Base-by-base conservation (phyloP, 345 rosid species). In the Corchorus capsularis region DNA sequence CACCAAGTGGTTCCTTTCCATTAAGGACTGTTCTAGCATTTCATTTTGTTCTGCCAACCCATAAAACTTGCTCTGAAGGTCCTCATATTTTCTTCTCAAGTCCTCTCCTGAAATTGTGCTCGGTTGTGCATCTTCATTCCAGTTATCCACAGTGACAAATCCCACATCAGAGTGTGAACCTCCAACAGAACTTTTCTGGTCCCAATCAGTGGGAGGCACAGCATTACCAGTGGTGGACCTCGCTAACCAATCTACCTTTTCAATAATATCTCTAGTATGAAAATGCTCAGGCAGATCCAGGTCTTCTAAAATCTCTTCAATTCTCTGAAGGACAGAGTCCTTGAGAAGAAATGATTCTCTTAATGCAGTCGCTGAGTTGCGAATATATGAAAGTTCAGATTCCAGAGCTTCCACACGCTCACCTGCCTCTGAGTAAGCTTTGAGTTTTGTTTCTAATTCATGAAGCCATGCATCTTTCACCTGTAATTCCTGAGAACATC, bases 321-420 rank as follows among this genome's bases (percentile, higher is more conserved):
- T 85, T 82, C 93, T 89, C 82, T 93, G 99, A 63, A 95, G 93
- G 76, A 95, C 84, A 19, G 99, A 95, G 82, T 95, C 99, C 85
- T 95, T 95, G 64, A 87, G 92, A 80, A 95, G 98, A 78, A 95
- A 95, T 17, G 98, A 95, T 83, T 95, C 99, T 80, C 99, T 89
- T 75, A 95, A 78, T 68, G 97, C 91, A 75, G 94, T 90, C 79
- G 99, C 98, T 71, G 99, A 93, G 80, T 92, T 91, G 75, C 98
- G 98, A 84, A 96, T 96, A 84, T 93, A 96, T 34, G 99, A 89
- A 79, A 96, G 99, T 79, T 96, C 99, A 73, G 99, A 90, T 81
- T 96, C 99, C 81, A 93, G 79, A 83, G 99, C 94, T 82, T 92
- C 98, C 82, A 86, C 93, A 47, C 90, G 96, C 83, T 91, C 99